A percentile compares a stretch with the other conserved stretches of the same genome.
Conservation (phyloP, 225 moss, liverwort and hornwort species). For the Ulota crispa region DNA sequence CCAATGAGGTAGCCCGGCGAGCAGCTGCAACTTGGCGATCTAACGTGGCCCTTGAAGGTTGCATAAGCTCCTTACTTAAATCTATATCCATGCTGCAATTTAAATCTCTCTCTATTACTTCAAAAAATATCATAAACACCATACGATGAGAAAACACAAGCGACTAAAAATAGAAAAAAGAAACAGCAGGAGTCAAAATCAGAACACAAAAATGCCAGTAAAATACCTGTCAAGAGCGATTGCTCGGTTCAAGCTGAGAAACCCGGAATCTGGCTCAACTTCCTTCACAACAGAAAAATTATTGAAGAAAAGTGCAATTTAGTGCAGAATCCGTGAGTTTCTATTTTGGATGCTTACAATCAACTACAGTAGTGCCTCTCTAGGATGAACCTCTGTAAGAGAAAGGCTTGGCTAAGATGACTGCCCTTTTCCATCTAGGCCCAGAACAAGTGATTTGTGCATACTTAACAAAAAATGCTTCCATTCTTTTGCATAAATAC, state of each 20-base stretch:
- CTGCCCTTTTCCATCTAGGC: no score
- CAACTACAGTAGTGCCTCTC: no score
- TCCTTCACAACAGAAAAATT: conserved; percentile 30
- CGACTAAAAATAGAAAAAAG: not conserved
- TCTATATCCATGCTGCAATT: conserved; percentile 85
- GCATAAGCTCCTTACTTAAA: conserved; percentile 80
- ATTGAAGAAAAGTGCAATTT: not conserved
- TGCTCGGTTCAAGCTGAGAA: conserved; percentile 84
- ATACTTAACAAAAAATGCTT: no score
- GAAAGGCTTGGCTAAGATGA: no score
- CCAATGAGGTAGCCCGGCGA: conserved; percentile 40
- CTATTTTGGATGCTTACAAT: no score
- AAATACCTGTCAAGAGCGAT: conserved; percentile 78
- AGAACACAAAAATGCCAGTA: not conserved
- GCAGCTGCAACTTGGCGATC: conserved; percentile 83
- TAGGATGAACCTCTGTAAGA: no score
- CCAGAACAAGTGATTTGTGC: no score
- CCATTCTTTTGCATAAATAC: no score
- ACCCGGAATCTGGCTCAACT: conserved; percentile 76
- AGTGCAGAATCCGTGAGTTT: not conserved
- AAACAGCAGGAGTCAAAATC: not conserved
- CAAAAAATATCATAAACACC: not conserved
- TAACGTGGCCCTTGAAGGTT: conserved; percentile 82
- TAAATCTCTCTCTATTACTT: not conserved
- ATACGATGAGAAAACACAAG: not conserved